phyloP scores from a whole-genome alignment of 176 grass and related monocot genomes.

The Saccharum officinarum region DNA sequence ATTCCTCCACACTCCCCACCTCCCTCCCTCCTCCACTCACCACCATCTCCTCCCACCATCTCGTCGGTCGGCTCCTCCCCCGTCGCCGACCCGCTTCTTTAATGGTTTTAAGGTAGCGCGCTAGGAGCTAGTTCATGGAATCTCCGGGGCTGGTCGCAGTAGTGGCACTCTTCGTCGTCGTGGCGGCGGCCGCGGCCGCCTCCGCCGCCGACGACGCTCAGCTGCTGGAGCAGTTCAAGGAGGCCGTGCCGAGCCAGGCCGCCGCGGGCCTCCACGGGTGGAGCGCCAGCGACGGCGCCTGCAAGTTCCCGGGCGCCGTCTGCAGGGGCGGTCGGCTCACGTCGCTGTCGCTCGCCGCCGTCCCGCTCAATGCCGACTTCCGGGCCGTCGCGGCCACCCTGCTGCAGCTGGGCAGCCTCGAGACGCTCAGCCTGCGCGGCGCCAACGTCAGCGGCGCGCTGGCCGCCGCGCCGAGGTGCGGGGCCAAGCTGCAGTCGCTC shows the following conservation, averaged over 20 bases:
- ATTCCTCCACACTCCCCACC: background rate
- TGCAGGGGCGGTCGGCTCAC: conserved; percentile 62
- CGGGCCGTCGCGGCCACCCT: conserved; percentile 47
- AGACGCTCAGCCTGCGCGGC: conserved; percentile 61
- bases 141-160: conserved; percentile 22
- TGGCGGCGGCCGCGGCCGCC: background rate
- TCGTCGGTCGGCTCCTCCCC: conserved; percentile 16
- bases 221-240: conserved; percentile 76
- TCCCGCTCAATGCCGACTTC: conserved; percentile 73
- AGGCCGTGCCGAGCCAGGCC: conserved; percentile 48
- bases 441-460: conserved; percentile 74
- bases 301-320: conserved; percentile 65
- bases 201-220: conserved; percentile 65
- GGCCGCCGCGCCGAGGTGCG: conserved; percentile 30
- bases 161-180: background rate
- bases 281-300: conserved; percentile 44
- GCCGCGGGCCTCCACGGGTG: conserved; percentile 40
- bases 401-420: conserved; percentile 54
- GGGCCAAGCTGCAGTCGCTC: conserved; percentile 45
- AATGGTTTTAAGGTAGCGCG: conserved; percentile 48
- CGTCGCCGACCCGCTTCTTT: conserved; percentile 10
- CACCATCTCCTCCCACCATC: background rate
- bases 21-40: background rate
- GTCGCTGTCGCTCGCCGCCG: conserved; percentile 50
- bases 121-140: conserved; percentile 33